A percentile compares a stretch with the other conserved stretches of the same genome.
These are phyloP conservation scores for Periconia digitata DNA, from an alignment of 2,329 filamentous ascomycete species.

Conservation along the genomic window DNA sequence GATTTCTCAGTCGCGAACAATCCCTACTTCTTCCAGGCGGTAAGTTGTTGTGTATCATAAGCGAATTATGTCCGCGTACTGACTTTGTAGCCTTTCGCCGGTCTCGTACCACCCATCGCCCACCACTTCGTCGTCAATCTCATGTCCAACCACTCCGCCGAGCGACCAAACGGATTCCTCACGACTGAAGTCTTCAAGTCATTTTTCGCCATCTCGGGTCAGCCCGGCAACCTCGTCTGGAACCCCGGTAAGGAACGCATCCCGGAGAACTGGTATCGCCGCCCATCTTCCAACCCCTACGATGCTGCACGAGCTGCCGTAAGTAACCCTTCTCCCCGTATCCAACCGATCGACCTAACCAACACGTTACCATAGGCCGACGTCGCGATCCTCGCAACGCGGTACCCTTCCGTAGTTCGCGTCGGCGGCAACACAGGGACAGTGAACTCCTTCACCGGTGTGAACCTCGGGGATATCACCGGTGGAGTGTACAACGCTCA, in stretches of 20 bases:
- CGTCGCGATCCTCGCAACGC: too few species aligned
- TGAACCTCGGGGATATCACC: conserved; percentile 40
- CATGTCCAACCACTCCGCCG: conserved; percentile 44
- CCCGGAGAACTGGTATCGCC: conserved; percentile 44
- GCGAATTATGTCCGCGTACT: too few species aligned
- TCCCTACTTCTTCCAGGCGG: too few species aligned
- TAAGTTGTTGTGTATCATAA: background rate
- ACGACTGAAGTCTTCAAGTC: conserved; percentile 42
- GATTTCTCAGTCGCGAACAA: background rate
- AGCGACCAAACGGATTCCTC: conserved; percentile 40
- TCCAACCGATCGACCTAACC: too few species aligned
- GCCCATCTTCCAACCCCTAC: background rate
- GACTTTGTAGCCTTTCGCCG: background rate
- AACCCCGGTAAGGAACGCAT: conserved; percentile 44
- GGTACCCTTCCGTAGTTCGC: conserved; percentile 4
- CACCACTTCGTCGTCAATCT: conserved; percentile 7
- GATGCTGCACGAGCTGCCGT: too few species aligned
- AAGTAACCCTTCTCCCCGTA: too few species aligned
- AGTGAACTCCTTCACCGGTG: conserved; percentile 35
- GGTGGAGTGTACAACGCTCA: conserved; percentile 47
- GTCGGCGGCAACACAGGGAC: conserved; percentile 42
- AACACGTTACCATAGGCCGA: too few species aligned
- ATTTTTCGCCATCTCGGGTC: conserved; percentile 41
- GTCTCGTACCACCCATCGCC: conserved; percentile 4
- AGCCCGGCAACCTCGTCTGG: conserved; percentile 32